Conservation (phyloP, 2,329 filamentous ascomycete species). For the Zasmidium cellare region DNA sequence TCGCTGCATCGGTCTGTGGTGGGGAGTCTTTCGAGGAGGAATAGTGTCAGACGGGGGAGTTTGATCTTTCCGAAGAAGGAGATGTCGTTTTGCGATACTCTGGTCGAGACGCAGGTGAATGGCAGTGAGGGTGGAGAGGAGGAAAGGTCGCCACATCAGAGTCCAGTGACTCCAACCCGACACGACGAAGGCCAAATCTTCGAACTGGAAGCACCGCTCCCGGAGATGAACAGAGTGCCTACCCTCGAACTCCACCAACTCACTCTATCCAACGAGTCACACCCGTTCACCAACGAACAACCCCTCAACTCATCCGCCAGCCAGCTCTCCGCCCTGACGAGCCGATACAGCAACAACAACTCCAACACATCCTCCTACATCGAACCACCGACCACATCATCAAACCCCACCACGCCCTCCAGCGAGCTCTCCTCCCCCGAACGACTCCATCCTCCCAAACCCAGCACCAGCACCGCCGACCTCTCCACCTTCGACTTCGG, state of each 20-base stretch:
- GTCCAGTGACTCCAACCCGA: not conserved
- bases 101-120: constrained; percentile 42
- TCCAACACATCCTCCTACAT: constrained; percentile 2
- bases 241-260: constrained; percentile 21
- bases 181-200: constrained; percentile 1
- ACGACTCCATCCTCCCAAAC: constrained; percentile 2
- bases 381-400: not conserved
- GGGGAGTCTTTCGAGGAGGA: constrained; percentile 28
- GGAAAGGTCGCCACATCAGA: not conserved
- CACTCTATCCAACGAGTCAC: not conserved
- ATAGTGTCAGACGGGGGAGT: constrained; percentile 20
- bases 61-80: constrained; percentile 22
- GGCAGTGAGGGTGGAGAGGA: constrained; percentile 20
- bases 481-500: constrained; percentile 16
- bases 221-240: constrained; percentile 7
- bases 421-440: not conserved
- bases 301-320: constrained; percentile 1
- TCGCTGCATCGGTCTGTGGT: constrained; percentile 29
- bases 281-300: not conserved
- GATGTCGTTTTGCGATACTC: constrained; percentile 38
- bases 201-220: constrained; percentile 5
- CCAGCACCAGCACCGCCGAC: constrained; percentile 1
- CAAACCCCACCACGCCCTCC: too few species aligned
- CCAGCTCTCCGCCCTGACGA: not conserved
- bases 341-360: constrained; percentile 1